Evolutionary conservation across 2,329 filamentous ascomycete genomes (phyloP), one percentile per base, ranked within the genome.

Genomic region (Lachnellula willkommii): DNA sequence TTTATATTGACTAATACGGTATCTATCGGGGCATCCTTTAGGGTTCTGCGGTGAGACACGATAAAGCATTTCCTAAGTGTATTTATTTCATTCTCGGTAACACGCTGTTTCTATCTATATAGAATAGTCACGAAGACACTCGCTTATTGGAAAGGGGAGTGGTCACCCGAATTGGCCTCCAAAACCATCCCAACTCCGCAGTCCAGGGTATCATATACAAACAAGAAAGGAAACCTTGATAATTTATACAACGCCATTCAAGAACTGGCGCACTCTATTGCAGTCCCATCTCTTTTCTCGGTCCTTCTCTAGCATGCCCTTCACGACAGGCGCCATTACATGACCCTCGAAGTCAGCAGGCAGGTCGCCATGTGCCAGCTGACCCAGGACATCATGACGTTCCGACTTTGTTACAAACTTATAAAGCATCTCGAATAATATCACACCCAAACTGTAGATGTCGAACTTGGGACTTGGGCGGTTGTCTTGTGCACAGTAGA

Each of bases 391-490:
- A 22, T 73, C 57, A 47, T 73, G 69, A 14, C 77, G 72, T 58
- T 80, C 77, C 65, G 76, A 75, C 46, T 71, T 75, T 1, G 78
- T 80, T 40, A 70, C 70, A 52, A 87, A 81, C 5, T 70, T 73
- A 58, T 77, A 80, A 0, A 86, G 62, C 47, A 87, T 72, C 66
- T 88, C 85, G 45, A 86, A 82, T 0, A 82, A 71, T 32, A 87
- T 80, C 11, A 87, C 76, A 0, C 83, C 84, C 1, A 87, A 70
- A 0, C 82, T 79, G 62, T 80, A 87, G 0, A 86, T 73, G 59
- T 87, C 55, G 4, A 54, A 17, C 32, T 57, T 57, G 8, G 55
- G 51, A 9, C 40, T 35, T 22, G 42, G 35, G 12, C 6, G 9
- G 40, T 50, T 39, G 32, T 53, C 46, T n/a, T 59, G 58, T 35